These are phyloP conservation scores for Exophiala oligosperma DNA, from an alignment of 2,329 filamentous ascomycete genomes.

Conservation along the genomic window DNA sequence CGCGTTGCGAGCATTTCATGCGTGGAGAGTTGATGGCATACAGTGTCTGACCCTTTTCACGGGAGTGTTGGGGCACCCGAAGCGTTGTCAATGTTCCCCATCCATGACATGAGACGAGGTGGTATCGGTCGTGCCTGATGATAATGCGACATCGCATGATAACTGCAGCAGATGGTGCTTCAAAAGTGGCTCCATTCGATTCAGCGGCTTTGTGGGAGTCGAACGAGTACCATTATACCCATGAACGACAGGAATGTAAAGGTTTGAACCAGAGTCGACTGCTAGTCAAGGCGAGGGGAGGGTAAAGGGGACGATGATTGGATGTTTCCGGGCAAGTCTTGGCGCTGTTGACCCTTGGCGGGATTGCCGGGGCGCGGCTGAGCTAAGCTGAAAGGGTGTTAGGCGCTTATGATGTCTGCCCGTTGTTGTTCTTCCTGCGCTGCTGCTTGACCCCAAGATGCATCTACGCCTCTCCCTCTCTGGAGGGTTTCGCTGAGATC, in stretches of 20 bases:
- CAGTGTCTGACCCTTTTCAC: not conserved
- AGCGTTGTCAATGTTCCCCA: not conserved
- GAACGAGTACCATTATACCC: conserved; percentile 23
- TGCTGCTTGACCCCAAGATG: too few species aligned
- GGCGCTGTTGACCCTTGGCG: conserved; percentile 1
- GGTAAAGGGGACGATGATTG: conserved; percentile 16
- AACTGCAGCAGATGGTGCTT: not conserved
- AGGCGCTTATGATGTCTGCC: not conserved
- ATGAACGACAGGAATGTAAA: conserved; percentile 1
- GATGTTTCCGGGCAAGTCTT: conserved; percentile 9
- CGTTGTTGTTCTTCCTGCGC: too few species aligned
- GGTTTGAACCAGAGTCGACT: conserved; percentile 14
- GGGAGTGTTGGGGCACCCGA: not conserved
- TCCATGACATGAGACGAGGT: not conserved
- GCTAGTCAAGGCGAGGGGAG: conserved; percentile 11
- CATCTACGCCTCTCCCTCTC: too few species aligned
- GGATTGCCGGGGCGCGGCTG: conserved; percentile 2
- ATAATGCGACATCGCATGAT: conserved; percentile 7
- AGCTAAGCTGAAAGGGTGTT: not conserved
- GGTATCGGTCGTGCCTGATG: not conserved
- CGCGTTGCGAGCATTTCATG: not conserved
- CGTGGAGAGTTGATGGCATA: not conserved
- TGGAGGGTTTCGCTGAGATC: not conserved
- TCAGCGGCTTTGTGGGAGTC: conserved; percentile 9
- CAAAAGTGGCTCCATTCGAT: conserved; percentile 7